Conservation (phyloP, 2,329 filamentous ascomycete genomes). For the Colletotrichum noveboracense region DNA sequence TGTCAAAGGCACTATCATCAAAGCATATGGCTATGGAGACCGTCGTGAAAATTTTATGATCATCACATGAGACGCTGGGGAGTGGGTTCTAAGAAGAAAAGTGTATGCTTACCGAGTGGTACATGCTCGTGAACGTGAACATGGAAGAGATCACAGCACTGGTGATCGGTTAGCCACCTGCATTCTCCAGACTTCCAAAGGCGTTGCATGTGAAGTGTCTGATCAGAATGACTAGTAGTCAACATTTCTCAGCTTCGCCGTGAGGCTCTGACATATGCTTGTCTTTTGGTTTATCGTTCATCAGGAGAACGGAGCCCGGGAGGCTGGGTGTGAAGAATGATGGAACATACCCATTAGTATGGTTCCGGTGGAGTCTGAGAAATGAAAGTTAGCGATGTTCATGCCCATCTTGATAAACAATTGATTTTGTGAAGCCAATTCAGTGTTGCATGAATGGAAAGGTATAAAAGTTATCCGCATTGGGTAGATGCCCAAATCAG, state of each 20-base stretch:
- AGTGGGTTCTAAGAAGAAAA: neutral
- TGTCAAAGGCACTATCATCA: conserved; percentile 27
- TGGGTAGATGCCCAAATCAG: conserved; percentile 62
- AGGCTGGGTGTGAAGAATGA: neutral
- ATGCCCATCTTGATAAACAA: neutral
- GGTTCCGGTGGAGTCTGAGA: neutral
- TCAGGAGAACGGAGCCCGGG: conserved; percentile 19
- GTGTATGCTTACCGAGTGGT: neutral
- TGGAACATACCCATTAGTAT: neutral
- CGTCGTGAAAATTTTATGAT: conserved; percentile 25
- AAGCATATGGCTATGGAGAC: conserved; percentile 26
- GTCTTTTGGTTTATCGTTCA: conserved; percentile 26
- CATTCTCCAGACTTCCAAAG: neutral
- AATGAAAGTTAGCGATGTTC: conserved; percentile 7
- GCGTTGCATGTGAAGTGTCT: conserved; percentile 9
- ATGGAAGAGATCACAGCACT: neutral
- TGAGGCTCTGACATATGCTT: conserved; percentile 29
- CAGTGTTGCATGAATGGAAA: conserved; percentile 65
- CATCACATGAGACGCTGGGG: conserved; percentile 20
- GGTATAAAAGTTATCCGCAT: conserved; percentile 62
- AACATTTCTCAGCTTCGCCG: conserved; percentile 25
- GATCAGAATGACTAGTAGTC: conserved; percentile 22
- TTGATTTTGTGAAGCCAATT: conserved; percentile 27
- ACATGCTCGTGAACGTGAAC: neutral
- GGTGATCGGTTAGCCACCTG: neutral